Conservation (phyloP, 2,329 filamentous ascomycete genomes). For the Zymoseptoria ardabiliae region DNA sequence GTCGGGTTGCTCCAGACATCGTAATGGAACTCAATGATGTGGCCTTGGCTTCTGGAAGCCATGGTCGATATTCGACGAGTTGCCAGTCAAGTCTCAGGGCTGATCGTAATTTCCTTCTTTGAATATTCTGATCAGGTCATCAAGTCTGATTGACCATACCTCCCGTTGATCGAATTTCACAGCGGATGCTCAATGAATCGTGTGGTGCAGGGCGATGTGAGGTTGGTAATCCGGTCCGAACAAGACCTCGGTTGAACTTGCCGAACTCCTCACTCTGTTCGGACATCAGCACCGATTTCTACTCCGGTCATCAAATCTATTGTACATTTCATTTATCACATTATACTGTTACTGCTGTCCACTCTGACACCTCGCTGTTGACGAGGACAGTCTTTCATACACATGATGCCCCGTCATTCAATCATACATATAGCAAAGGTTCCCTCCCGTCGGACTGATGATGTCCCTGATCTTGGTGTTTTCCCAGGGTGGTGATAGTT, state of each 20-base stretch:
- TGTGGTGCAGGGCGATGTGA: neutral
- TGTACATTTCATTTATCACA: neutral
- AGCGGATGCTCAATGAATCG: neutral
- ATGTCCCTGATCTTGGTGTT: constrained; percentile 8
- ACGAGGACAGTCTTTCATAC: neutral
- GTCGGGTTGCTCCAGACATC: constrained; percentile 10
- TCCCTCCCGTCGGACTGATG: constrained; percentile 10
- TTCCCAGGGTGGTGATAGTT: constrained; percentile 6
- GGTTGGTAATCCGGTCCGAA: neutral
- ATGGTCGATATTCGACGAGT: neutral
- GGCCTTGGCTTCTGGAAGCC: constrained; percentile 1
- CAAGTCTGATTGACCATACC: too few species aligned
- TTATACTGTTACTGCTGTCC: neutral
- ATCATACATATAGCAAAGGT: constrained; percentile 14
- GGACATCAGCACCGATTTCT: neutral
- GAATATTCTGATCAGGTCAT: neutral
- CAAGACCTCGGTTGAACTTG: neutral
- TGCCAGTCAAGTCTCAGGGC: neutral
- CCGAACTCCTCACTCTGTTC: neutral
- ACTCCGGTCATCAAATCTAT: neutral
- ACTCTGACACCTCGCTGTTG: neutral
- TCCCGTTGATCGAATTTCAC: too few species aligned
- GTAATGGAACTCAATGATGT: constrained; percentile 18
- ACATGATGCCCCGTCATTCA: neutral
- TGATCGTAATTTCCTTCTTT: neutral